Base-by-base conservation (phyloP, 2,329 filamentous ascomycete genomes). In the Penicillium frequentans region DNA sequence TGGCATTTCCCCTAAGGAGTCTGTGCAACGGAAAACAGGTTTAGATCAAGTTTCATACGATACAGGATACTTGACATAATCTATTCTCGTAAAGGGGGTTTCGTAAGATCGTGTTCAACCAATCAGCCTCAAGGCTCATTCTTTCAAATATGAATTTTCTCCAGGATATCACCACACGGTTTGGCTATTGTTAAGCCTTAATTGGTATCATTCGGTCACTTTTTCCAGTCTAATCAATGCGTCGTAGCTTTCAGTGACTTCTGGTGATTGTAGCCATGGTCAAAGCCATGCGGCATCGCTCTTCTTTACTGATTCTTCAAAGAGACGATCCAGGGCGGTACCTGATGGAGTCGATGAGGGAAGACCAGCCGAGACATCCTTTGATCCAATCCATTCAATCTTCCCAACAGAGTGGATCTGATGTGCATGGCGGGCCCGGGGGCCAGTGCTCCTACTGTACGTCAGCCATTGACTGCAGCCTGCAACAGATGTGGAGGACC, bases 21-120 rank as follows among this genome's bases (percentile, higher is more conserved):
- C 48, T 42, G 48, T 50, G 48, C 48, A 50, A 42, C 48, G 21
- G 8, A 42, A 50, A 50, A 50, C 48, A 50, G 35, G 48, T 50
- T 50, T 50, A 35, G 19, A 14, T 14, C 19, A 21, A 7, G 4
- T 39, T n/a, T n/a, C 3, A 14, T 1, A n/a, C 16, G 29, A n/a
- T 19, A 39, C 27, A 42, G 19, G 33, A 49, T 49, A 27, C 33
- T 27, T 21, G 9, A 39, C 21, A 49, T 49, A 39, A 50, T 50
- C 9, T 19, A 19, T 50, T 50, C 48, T 50, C 35, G 48, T 50
- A 42, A 42, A 50, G 10, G 21, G 5, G 16, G 29, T 42, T 42
- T 27, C 3, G 21, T 16, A 27, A 39, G 33, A 39, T 42, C n/a
- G 23, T 27, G 10, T 10, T 42, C 23, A 11, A 50, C 31, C 33